These are phyloP conservation scores for Thielaviopsis punctulata DNA, from an alignment of 2,329 filamentous ascomycete species.

Conservation along the genomic window DNA sequence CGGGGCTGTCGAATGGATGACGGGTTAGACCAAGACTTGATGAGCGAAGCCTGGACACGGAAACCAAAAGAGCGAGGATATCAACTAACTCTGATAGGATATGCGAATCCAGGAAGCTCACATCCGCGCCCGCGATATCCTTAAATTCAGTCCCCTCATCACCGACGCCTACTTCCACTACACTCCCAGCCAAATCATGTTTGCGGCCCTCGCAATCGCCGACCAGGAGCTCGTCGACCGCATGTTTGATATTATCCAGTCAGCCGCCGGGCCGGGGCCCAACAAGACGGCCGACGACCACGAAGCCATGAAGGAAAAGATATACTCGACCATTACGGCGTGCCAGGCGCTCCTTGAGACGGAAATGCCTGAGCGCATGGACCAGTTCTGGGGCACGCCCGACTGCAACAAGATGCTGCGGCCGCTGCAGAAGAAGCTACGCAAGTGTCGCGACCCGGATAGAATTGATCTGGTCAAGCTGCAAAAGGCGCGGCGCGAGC, in stretches of 20 bases:
- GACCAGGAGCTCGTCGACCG: conserved; percentile 44
- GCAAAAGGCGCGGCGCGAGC: conserved; percentile 45
- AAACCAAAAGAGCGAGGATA: not conserved
- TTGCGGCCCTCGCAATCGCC: conserved; percentile 60
- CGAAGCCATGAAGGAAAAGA: conserved; percentile 26
- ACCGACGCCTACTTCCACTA: conserved; percentile 97
- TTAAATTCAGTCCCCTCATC: conserved; percentile 65
- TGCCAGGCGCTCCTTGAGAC: conserved; percentile 38
- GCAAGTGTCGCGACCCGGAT: conserved; percentile 56
- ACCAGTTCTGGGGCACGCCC: conserved; percentile 35
- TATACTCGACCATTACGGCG: conserved; percentile 29
- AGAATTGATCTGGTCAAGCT: conserved; percentile 54
- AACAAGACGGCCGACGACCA: conserved; percentile 16
- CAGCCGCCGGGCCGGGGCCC: conserved; percentile 17
- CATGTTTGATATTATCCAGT: conserved; percentile 14
- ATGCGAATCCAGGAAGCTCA: conserved; percentile 44
- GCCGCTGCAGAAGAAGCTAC: conserved; percentile 50
- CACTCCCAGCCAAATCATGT: conserved; percentile 84
- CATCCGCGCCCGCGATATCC: conserved; percentile 50
- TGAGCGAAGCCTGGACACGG: not conserved
- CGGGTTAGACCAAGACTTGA: too few relatives aligned
- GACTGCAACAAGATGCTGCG: conserved; percentile 34
- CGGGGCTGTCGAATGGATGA: too few relatives aligned
- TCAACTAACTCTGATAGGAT: conserved; percentile 15
- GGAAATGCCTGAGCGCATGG: conserved; percentile 38